A percentile compares a stretch with the other conserved stretches of the same genome.
These are phyloP conservation scores for Lipomyces oligophaga DNA, from an alignment of 805 yeast species.

Conservation along the genomic window DNA sequence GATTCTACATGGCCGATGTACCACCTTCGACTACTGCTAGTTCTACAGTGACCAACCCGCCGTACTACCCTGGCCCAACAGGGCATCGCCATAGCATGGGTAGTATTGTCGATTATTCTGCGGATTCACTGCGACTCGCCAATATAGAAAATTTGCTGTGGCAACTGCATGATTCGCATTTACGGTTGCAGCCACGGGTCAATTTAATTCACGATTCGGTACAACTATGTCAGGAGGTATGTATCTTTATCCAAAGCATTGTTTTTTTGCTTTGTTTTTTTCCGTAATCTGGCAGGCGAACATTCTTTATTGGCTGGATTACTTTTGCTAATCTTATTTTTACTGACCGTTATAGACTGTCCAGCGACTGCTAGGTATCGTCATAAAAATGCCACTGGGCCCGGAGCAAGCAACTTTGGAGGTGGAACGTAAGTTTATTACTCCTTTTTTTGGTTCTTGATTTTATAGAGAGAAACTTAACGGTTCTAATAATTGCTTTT, in stretches of 20 bases:
- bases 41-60: background rate
- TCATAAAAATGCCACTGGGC: no score
- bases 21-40: background rate
- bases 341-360: no score
- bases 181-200: slow-evolving; percentile 14
- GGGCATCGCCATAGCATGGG: background rate
- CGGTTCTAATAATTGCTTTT: no score
- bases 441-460: background rate
- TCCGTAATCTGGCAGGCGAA: no score
- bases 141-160: slow-evolving; percentile 19
- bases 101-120: background rate
- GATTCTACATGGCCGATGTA: background rate
- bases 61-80: background rate
- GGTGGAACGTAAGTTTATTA: no score
- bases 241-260: no score
- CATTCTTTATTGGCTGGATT: no score
- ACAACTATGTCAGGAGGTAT: slow-evolving; percentile 20
- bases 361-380: no score
- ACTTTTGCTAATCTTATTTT: no score
- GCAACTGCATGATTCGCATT: slow-evolving; percentile 26
- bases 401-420: no score
- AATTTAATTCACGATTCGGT: slow-evolving; percentile 23
- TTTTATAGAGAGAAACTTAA: background rate
- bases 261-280: no score
- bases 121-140: slow-evolving; percentile 12